Base-by-base conservation (phyloP, 805 yeast genomes). In the Kuraishia ogatae region DNA sequence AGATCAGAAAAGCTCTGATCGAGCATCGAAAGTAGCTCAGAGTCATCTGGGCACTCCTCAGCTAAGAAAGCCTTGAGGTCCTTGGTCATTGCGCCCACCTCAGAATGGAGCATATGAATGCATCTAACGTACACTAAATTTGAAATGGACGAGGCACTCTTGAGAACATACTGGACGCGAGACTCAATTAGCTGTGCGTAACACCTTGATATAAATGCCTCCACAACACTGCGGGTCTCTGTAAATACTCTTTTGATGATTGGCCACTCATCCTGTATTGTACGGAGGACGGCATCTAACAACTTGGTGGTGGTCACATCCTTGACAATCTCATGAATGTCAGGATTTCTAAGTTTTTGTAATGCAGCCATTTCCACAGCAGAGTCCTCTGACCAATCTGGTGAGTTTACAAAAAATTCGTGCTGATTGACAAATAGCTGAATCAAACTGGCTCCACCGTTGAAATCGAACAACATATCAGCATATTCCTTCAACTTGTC, bases 341-440 rank as follows among this genome's bases (percentile, higher is more conserved):
- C 75, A 0, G 94, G 90, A 61, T 87, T 83, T 1, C 84, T 66
- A 51, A 93, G 65, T 21, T 72, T 70, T 11, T 70, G 68, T 91
- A 96, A 89, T 20, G 77, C 73, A 0, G 69, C 64, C 51, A 80
- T 82, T 59, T 78, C 74, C 21, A 74, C 72, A 24, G 73, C 67
- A 22, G 68, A 62, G 22, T 59, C 60, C 28, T 66, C 69, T 20
- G 68, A 71, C n/a, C 71, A 66, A 56, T 80, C 78, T 58, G 78
- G 71, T 43, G 72, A 75, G 54, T 63, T 59, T 19, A 76, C 73
- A 67, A 92, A 87, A 56, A 85, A 79, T 52, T 84, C 87, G 64
- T 88, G 89, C 64, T 88, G 90, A 64, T 83, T 85, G 51, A 89
- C 87, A 68, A 88, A 89, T 52, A 87, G 81, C 66, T 84, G 90